Evolutionary conservation across 495 filamentous ascomycete species (phyloP), one percentile per base, ranked within the genome.

Genomic region (Cladorrhinum samala): DNA sequence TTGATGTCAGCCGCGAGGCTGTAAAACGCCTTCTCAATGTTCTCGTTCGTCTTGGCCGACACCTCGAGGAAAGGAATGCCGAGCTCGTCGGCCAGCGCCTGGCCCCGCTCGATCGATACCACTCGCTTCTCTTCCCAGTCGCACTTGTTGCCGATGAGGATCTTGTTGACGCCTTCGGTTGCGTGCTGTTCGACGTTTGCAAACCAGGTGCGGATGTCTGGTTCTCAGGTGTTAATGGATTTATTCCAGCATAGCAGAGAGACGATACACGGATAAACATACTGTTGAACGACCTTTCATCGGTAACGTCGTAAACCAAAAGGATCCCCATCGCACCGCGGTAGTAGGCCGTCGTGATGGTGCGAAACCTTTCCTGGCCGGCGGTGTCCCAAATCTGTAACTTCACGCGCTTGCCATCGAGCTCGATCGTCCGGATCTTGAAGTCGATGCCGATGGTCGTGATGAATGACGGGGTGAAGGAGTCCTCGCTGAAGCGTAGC

Each of bases 371-470:
- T 72, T 98, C 93, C 71, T 98, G 93, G 14, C 93, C 93, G 53
- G 93, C 93, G 16, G 93, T 98, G 65, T 98, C 93, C 93, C 93
- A 98, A 68, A 98, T 98, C 75, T 98, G 93, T 66, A 98, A 76
- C 77, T 98, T 98, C 53, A 98, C 92, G 46, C 92, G 78, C 83
- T 98, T 98, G 57, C 92, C 91, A 66, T 98, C 93, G 54, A 98
- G 74, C 72, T 98, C 93, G 72, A 98, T 98, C 52, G 93, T 98
- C 44, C 93, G 83, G 62, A 98, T 98, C 79, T 98, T 98, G 77
- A 98, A 98, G 72, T 99, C 93, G 75, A 99, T 99, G 52, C 93
- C 93, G 71, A 99, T 97, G 46, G 93, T 98, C 23, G 93, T 97
- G 76, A 98, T 98, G 77, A 97, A 98, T 56, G 91, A 96, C 30